phyloP scores from a whole-genome alignment of 2,329 filamentous ascomycete species.

The Penicillium digitatum region DNA sequence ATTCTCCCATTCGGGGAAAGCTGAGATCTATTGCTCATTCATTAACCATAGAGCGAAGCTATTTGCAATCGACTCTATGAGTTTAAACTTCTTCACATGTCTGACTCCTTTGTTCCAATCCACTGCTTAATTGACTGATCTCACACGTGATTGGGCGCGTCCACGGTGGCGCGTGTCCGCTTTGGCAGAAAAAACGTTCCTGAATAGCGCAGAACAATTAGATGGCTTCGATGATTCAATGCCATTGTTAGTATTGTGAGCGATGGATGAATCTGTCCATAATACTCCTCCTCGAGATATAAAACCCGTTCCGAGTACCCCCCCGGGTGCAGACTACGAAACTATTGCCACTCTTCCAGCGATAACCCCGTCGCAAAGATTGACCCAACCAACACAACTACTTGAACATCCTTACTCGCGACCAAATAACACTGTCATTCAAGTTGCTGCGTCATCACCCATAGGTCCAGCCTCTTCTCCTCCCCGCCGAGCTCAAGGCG shows the following conservation, averaged over 20 bases:
- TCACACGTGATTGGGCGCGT: constrained; percentile 21
- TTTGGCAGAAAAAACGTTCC: constrained; percentile 24
- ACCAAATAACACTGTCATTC: constrained; percentile 52
- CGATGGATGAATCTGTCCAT: constrained; percentile 41
- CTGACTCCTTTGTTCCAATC: not conserved
- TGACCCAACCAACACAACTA: constrained; percentile 61
- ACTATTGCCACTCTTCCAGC: constrained; percentile 49
- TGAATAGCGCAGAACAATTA: constrained; percentile 10
- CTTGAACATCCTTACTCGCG: constrained; percentile 44
- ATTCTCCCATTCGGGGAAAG: not conserved
- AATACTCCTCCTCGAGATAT: constrained; percentile 40
- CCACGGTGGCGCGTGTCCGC: constrained; percentile 21
- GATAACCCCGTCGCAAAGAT: constrained; percentile 48
- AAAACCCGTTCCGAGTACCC: constrained; percentile 30
- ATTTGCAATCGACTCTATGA: not conserved
- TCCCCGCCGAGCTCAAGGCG: constrained; percentile 38
- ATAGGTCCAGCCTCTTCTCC: constrained; percentile 50
- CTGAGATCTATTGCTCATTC: not conserved
- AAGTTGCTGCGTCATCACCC: constrained; percentile 88
- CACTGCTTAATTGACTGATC: not conserved
- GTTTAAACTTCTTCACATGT: not conserved
- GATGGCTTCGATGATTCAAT: constrained; percentile 1
- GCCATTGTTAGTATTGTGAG: constrained; percentile 3
- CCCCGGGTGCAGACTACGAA: constrained; percentile 40
- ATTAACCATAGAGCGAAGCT: not conserved